Percentiles rank a stretch among this genome's conserved stretches.
phyloP scores from a whole-genome alignment of 1,284 basidiomycete genomes.

The Apiotrichum laibachii region DNA sequence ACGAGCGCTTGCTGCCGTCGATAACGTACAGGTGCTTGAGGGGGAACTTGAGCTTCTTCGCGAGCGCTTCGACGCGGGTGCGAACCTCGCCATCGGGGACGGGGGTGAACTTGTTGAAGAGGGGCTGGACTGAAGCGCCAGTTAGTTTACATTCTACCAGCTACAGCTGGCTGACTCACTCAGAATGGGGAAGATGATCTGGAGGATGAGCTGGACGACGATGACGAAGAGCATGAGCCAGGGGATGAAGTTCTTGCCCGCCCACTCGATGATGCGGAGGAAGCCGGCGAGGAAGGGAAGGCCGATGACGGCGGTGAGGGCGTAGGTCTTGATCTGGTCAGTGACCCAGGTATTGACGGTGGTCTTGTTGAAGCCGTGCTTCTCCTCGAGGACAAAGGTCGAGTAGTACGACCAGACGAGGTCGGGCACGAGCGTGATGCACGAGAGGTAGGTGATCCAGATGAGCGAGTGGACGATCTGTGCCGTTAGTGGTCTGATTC shows the following conservation, averaged over 20 bases:
- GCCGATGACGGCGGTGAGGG: slow-evolving; percentile 71
- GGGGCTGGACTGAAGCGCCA: slow-evolving; percentile 63
- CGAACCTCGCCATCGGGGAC: slow-evolving; percentile 71
- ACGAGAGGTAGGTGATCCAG: slow-evolving; percentile 66
- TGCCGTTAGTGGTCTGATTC: slow-evolving; percentile 9
- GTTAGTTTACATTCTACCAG: slow-evolving; percentile 1
- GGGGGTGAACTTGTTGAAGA: slow-evolving; percentile 95
- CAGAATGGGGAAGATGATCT: slow-evolving; percentile 79
- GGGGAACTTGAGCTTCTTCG: slow-evolving; percentile 81
- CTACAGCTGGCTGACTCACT: slow-evolving; percentile 47
- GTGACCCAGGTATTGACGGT: slow-evolving; percentile 69
- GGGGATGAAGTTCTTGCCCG: slow-evolving; percentile 81
- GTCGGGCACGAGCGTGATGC: slow-evolving; percentile 65
- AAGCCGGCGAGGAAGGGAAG: slow-evolving; percentile 83
- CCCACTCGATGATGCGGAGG: slow-evolving; percentile 87
- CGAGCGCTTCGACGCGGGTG: slow-evolving; percentile 69
- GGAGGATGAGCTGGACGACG: slow-evolving; percentile 77
- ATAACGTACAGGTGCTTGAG: slow-evolving; percentile 94
- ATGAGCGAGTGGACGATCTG: slow-evolving; percentile 80
- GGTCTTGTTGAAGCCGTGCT: slow-evolving; percentile 96
- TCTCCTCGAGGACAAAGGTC: slow-evolving; percentile 91
- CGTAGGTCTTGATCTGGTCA: slow-evolving; percentile 78
- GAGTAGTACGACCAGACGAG: slow-evolving; percentile 75
- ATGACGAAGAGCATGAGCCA: slow-evolving; percentile 87
- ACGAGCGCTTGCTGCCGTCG: slow-evolving; percentile 91